Percentiles rank a stretch among this genome's conserved stretches.
Conservation (phyloP, 2,329 filamentous ascomycete genomes). For the Cercospora canescens region DNA sequence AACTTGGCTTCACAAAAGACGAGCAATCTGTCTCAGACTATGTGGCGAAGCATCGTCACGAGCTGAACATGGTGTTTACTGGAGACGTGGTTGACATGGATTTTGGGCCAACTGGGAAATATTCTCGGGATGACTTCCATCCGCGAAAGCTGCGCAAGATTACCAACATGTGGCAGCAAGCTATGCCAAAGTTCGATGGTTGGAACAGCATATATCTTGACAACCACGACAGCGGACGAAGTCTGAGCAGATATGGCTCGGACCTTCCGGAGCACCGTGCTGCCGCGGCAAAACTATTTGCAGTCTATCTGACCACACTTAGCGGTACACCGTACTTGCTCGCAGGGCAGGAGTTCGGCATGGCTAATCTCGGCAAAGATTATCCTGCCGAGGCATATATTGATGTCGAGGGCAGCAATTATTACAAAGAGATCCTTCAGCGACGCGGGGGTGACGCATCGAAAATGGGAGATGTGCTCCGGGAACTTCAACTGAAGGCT, state of each 20-base stretch:
- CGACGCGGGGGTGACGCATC: slow-evolving; percentile 12
- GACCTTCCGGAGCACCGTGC: slow-evolving; percentile 53
- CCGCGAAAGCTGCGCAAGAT: slow-evolving; percentile 48
- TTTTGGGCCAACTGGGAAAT: slow-evolving; percentile 42
- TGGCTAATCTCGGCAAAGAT: slow-evolving; percentile 50
- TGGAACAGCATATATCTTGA: slow-evolving; percentile 67
- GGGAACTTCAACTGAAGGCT: slow-evolving; percentile 12
- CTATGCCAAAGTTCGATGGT: slow-evolving; percentile 59
- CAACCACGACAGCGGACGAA: slow-evolving; percentile 64
- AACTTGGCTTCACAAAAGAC: slow-evolving; percentile 49
- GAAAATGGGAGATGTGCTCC: slow-evolving; percentile 13
- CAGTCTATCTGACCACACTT: slow-evolving; percentile 17
- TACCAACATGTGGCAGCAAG: slow-evolving; percentile 59
- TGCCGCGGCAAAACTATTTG: slow-evolving; percentile 57
- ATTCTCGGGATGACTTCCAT: slow-evolving; percentile 54
- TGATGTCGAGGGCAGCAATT: slow-evolving; percentile 57
- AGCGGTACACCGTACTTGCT: slow-evolving; percentile 59
- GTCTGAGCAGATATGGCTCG: slow-evolving; percentile 59
- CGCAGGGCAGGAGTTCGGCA: slow-evolving; percentile 66
- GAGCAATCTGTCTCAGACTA: slow-evolving; percentile 31
- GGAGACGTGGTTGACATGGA: slow-evolving; percentile 63
- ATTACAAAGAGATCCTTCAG: slow-evolving; percentile 47
- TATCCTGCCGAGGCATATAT: slow-evolving; percentile 50
- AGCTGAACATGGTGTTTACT: slow-evolving; percentile 71
- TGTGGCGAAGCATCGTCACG: slow-evolving; percentile 54